phyloP scores from a whole-genome alignment of 306 rosid genomes.

The Ceratonia siliqua region DNA sequence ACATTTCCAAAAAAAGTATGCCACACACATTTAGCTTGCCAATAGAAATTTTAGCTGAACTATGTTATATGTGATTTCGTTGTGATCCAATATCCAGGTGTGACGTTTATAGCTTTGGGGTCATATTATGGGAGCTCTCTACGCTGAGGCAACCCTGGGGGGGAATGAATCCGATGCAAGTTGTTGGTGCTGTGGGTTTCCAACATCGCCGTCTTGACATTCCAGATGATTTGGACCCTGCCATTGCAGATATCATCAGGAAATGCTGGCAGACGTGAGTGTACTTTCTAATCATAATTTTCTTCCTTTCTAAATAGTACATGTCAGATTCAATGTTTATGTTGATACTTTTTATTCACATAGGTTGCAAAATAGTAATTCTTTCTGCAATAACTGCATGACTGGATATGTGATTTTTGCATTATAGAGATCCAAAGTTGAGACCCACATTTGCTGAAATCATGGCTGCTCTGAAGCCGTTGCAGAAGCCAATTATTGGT shows the following conservation, averaged over 20 bases:
- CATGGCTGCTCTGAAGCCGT: conserved; percentile 84
- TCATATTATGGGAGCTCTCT: conserved; percentile 93
- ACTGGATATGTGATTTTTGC: conserved; percentile 29
- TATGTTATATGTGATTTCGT: neutral
- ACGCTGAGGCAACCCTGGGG: conserved; percentile 98
- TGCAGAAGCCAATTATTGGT: conserved; percentile 70
- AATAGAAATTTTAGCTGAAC: neutral
- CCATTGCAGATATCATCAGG: conserved; percentile 72
- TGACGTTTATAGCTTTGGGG: conserved; percentile 94
- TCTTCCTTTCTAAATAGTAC: conserved; percentile 1
- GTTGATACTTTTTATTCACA: neutral
- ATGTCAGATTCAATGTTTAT: neutral
- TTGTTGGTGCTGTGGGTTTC: conserved; percentile 99
- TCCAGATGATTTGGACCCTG: conserved; percentile 78
- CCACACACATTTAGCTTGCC: neutral
- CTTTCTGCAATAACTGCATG: neutral
- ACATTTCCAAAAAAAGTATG: neutral
- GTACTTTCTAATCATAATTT: neutral
- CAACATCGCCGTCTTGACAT: conserved; percentile 99
- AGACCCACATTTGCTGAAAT: conserved; percentile 94
- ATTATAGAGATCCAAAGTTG: conserved; percentile 78
- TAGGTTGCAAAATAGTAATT: neutral
- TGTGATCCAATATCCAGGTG: conserved; percentile 56
- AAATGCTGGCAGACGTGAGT: conserved; percentile 99
- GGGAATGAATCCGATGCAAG: conserved; percentile 99